Evolutionary conservation across 805 yeast species (phyloP), one percentile per base, ranked within the genome.

Genomic region (Cyberlindnera subsufficiens): DNA sequence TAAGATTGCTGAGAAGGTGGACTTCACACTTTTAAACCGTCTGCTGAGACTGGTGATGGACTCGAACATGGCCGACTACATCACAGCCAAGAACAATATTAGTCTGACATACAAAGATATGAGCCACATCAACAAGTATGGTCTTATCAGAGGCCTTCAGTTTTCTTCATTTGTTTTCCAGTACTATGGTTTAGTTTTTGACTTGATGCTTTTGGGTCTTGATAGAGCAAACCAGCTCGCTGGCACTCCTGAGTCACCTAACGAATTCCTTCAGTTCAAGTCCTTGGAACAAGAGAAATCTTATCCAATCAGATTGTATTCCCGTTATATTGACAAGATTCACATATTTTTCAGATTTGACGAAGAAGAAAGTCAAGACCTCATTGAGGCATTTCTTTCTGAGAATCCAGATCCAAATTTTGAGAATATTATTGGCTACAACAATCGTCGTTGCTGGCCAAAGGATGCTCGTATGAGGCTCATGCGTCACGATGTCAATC

Each of bases 361-460:
- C 3, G 77, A 77, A 30, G 81, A 77, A 1, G 96, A 91, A 40
- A 77, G 93, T 0, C 78, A 76, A 31, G 96, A 80, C 9, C 66
- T 93, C 34, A 75, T 85, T 15, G 82, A 82, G 45, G 91, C 86
- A 19, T 88, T 71, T 55, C 64, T 90, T 18, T 72, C 85, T 0
- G 96, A 87, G 53, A 85, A 87, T 54, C 96, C 96, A 1, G 96
- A 90, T 65, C 96, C 96, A 0, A 87, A 90, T 57, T 86, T 86
- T 61, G 96, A 86, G 55, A 85, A 82, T 52, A 80, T 82, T 6
- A 78, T 85, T 30, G 95, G 95, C 0, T 91, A 89, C 61, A 86
- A 85, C 55, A 91, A 88, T 52, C 84, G 85, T 52, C 80, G 80
- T 39, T 89, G 97, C 58, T 93, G 99, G 99, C 96, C 99, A 3